These are phyloP conservation scores for Cercospora berteroae DNA, from an alignment of 2,329 filamentous ascomycete genomes.

Conservation along the genomic window DNA sequence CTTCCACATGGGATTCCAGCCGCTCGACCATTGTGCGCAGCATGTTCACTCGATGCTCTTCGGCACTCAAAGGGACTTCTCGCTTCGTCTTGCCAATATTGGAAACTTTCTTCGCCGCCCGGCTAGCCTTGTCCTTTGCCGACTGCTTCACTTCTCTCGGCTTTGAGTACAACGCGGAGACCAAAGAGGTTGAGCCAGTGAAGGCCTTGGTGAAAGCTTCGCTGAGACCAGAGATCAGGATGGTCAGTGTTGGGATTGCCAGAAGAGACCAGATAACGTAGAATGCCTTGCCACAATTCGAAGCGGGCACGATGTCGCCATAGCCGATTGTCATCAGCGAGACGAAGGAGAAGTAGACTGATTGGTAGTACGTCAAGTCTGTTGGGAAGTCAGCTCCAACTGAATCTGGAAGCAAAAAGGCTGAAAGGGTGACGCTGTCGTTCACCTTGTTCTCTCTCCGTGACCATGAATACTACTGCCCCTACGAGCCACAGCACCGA, in stretches of 20 bases:
- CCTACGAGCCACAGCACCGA: conserved; percentile 50
- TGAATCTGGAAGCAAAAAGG: not conserved
- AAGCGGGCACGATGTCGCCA: conserved; percentile 49
- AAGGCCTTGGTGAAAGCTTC: conserved; percentile 56
- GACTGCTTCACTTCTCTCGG: not conserved
- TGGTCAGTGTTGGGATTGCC: conserved; percentile 55
- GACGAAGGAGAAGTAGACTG: conserved; percentile 55
- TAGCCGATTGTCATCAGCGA: conserved; percentile 57
- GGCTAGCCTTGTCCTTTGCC: not conserved
- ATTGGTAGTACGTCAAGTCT: conserved; percentile 52
- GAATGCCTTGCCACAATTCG: conserved; percentile 54
- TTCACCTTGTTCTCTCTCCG: conserved; percentile 45
- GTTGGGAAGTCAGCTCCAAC: not conserved
- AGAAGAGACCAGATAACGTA: conserved; percentile 58
- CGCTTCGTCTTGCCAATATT: conserved; percentile 13
- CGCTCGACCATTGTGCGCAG: conserved; percentile 29
- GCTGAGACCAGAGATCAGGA: conserved; percentile 55
- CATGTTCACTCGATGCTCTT: conserved; percentile 24
- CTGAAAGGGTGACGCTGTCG: not conserved
- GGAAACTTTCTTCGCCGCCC: not conserved
- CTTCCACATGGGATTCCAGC: conserved; percentile 40
- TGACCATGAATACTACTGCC: conserved; percentile 50
- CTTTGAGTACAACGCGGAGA: conserved; percentile 28
- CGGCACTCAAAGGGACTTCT: conserved; percentile 17
- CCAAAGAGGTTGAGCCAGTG: conserved; percentile 55